Evolutionary conservation across 192 early-diverging fungal species (phyloP), one percentile per base, ranked within the genome.

Genomic region (Coemansia umbellata): DNA sequence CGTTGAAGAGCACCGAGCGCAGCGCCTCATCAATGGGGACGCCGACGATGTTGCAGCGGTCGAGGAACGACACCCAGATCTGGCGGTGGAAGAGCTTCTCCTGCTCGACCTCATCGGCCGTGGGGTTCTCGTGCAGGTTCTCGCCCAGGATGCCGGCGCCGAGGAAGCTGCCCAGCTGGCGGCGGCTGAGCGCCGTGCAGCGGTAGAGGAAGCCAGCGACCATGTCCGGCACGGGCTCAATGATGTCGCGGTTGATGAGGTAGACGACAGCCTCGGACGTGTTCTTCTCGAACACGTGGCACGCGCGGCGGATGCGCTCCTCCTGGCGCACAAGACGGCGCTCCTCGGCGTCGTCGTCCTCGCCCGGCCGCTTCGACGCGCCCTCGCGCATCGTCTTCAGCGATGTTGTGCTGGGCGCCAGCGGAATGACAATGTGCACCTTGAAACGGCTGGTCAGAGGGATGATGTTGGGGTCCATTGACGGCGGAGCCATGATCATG

Each of bases 11-110:
- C 31, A 77, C 59, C 37, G 74, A 63, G 15, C 78, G 68, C 61
- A 80, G 41, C 19, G 78, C 73, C 52, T 77, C 78, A 53, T 77
- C 72, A 9, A 80, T 31, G 1, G 78, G 66, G 50, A 80, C 65
- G 49, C 60, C 65, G 15, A 60, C 50, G 7, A 77, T 55, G 47
- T 60, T 58, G 66, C 69, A 80, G 32, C 63, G 65, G 51, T 77
- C 74, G 8, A 80, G 42, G 53, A 72, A 80, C 0, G 78, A 23
- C 2, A 51, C 42, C 68, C 67, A 71, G 55, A 68, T 66, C 58
- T 67, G 68, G 22, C 66, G 63, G 59, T 80, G 69, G 53, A 73
- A 80, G 21, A 52, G 21, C 53, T 66, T 65, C 33, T 74, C 71
- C 48, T 66, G 71, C 45, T 79, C 71, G 31, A 75, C 26, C 47